Evolutionary conservation across 2,329 filamentous ascomycete genomes (phyloP).

Genomic region (Scleromitrula shiraiana): DNA sequence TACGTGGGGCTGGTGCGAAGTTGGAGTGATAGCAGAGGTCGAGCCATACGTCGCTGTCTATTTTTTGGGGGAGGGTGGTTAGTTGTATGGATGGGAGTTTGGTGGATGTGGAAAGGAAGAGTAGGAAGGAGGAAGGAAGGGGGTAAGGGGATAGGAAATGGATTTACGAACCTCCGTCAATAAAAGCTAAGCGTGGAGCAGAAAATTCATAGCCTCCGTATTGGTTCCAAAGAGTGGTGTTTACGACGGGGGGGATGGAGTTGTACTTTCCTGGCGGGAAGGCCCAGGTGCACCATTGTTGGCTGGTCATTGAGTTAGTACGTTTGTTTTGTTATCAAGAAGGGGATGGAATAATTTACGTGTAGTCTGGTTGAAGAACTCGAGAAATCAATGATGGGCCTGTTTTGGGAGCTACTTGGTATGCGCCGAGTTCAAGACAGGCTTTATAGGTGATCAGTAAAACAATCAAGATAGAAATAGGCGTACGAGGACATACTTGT

Average conservation of each 20-base stretch:
- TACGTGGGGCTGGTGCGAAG: slow-evolving; percentile 32
- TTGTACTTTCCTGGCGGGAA: slow-evolving; percentile 41
- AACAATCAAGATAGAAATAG: neutral
- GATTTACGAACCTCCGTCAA: slow-evolving; percentile 37
- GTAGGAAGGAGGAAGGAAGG: neutral
- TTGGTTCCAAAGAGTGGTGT: slow-evolving; percentile 35
- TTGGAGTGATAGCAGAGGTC: slow-evolving; percentile 43
- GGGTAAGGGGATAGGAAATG: neutral
- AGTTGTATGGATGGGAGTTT: slow-evolving; percentile 3
- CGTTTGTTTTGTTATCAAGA: neutral
- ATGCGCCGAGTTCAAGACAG: slow-evolving; percentile 41
- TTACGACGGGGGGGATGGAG: slow-evolving; percentile 36
- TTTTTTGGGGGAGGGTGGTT: neutral
- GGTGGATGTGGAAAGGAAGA: neutral
- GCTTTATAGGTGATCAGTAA: slow-evolving; percentile 16
- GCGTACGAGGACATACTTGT: slow-evolving; percentile 26
- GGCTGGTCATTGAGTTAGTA: slow-evolving; percentile 9
- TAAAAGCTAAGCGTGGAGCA: slow-evolving; percentile 41
- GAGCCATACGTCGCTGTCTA: slow-evolving; percentile 41
- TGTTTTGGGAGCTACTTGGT: slow-evolving; percentile 38
- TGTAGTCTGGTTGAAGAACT: slow-evolving; percentile 40
- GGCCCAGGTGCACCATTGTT: slow-evolving; percentile 46
- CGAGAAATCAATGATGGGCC: slow-evolving; percentile 40
- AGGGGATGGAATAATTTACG: slow-evolving; percentile 30
- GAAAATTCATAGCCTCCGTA: slow-evolving; percentile 41